A percentile compares a stretch with the other conserved stretches of the same genome.
Evolutionary conservation across 2,329 filamentous ascomycete species (phyloP).

Genomic region (Cladosporium sp.): DNA sequence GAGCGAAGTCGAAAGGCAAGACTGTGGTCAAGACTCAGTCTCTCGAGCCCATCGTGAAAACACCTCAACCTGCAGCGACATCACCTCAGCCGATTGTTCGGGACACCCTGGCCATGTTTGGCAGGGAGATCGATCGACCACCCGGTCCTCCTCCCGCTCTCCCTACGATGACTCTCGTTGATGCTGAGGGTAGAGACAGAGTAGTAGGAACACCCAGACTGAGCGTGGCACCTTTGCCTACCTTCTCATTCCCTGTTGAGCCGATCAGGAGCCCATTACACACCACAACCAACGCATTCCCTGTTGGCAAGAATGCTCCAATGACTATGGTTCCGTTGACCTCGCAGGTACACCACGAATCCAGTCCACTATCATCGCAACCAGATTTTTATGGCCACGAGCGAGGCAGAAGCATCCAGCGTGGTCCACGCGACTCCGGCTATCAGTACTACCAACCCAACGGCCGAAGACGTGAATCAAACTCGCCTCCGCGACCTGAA

Average conservation of each 20-base stretch:
- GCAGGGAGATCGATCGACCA: background rate
- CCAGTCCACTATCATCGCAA: no score
- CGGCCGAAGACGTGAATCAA: background rate
- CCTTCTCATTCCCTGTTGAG: slow-evolving; percentile 1
- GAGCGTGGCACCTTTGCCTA: slow-evolving; percentile 15
- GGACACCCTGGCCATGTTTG: slow-evolving; percentile 18
- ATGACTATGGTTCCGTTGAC: slow-evolving; percentile 18
- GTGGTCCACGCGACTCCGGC: background rate
- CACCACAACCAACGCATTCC: slow-evolving; percentile 10
- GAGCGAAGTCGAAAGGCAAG: slow-evolving; percentile 26
- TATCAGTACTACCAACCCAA: background rate
- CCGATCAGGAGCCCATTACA: background rate
- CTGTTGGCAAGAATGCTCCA: slow-evolving; percentile 18
- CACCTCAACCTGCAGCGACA: background rate
- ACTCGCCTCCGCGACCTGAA: background rate
- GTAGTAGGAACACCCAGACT: slow-evolving; percentile 9
- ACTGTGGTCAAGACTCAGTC: slow-evolving; percentile 22
- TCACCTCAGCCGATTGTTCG: background rate
- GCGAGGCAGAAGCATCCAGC: slow-evolving; percentile 13
- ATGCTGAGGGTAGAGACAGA: slow-evolving; percentile 13
- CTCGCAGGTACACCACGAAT: background rate
- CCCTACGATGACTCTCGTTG: slow-evolving; percentile 16
- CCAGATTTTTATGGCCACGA: background rate
- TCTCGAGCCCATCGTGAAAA: slow-evolving; percentile 22
- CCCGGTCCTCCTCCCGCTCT: background rate